A percentile compares a stretch with the other conserved stretches of the same genome.
Conservation (phyloP, 495 filamentous ascomycete species). For the Aspergillus panamensis region DNA sequence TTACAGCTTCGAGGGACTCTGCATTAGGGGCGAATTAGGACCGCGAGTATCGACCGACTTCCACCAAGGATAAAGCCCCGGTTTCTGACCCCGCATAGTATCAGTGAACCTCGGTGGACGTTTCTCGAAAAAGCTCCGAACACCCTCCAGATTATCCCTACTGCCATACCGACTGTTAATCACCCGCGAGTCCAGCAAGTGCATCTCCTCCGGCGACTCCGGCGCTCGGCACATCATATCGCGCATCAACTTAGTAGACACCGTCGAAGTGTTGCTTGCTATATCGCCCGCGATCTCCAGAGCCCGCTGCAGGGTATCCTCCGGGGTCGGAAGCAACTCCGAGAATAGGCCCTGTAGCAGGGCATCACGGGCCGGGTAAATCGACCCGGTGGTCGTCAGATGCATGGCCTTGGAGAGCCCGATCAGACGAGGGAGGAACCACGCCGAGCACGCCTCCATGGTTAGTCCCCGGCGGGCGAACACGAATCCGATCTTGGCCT, state of each 20-base stretch:
- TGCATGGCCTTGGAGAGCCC: slow-evolving; percentile 52
- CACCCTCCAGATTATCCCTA: neutral
- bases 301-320: neutral
- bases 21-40: neutral
- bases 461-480: slow-evolving; percentile 27
- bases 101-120: neutral
- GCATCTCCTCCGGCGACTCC: slow-evolving; percentile 4
- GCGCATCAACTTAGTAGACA: slow-evolving; percentile 6
- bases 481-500: no score
- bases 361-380: slow-evolving; percentile 19
- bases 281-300: slow-evolving; percentile 4
- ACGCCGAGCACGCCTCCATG: slow-evolving; percentile 57
- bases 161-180: slow-evolving; percentile 10
- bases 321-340: neutral
- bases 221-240: slow-evolving; percentile 9
- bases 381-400: slow-evolving; percentile 34
- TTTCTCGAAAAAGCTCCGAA: neutral
- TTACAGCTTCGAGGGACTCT: neutral
- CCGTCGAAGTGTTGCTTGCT: neutral
- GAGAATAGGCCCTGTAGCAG: neutral
- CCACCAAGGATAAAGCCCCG: neutral
- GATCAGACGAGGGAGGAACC: slow-evolving; percentile 56
- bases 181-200: slow-evolving; percentile 5
- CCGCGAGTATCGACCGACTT: neutral
- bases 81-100: neutral